Evolutionary conservation across 2,329 filamentous ascomycete genomes (phyloP).

Genomic region (Pseudogymnoascus pannorum): DNA sequence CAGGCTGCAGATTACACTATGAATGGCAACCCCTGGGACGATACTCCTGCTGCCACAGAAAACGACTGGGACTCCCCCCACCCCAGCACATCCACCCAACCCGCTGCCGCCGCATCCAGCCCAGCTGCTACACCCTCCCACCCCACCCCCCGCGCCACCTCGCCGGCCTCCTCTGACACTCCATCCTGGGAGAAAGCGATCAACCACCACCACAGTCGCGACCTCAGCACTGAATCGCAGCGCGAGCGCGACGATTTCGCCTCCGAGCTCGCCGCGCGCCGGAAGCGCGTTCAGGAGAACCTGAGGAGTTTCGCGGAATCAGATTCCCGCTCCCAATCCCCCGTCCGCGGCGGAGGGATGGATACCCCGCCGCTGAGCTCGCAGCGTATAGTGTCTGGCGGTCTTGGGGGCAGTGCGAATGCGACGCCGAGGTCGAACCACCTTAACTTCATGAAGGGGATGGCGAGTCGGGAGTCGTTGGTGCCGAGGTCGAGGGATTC

Average conservation of each 20-base stretch:
- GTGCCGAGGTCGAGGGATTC: conserved; percentile 34
- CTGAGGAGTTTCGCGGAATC: conserved; percentile 62
- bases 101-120: conserved; percentile 14
- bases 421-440: conserved; percentile 35
- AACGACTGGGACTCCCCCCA: conserved; percentile 18
- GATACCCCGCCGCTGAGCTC: conserved; percentile 26
- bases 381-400: conserved; percentile 29
- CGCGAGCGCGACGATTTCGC: conserved; percentile 64
- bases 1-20: conserved; percentile 30
- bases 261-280: conserved; percentile 62
- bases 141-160: not conserved
- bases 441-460: conserved; percentile 56
- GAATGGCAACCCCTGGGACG: conserved; percentile 40
- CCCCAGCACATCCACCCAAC: conserved; percentile 13
- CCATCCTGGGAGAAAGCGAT: conserved; percentile 26
- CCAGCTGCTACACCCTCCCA: not conserved
- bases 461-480: conserved; percentile 62
- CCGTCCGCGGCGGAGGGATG: conserved; percentile 29
- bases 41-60: conserved; percentile 22
- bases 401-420: too few species aligned
- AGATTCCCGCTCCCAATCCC: conserved; percentile 41
- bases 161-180: not conserved
- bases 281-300: conserved; percentile 64
- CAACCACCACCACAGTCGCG: conserved; percentile 35
- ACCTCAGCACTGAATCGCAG: conserved; percentile 42